Base-by-base conservation (phyloP, 495 filamentous ascomycete genomes). In the Penicillium angulare region DNA sequence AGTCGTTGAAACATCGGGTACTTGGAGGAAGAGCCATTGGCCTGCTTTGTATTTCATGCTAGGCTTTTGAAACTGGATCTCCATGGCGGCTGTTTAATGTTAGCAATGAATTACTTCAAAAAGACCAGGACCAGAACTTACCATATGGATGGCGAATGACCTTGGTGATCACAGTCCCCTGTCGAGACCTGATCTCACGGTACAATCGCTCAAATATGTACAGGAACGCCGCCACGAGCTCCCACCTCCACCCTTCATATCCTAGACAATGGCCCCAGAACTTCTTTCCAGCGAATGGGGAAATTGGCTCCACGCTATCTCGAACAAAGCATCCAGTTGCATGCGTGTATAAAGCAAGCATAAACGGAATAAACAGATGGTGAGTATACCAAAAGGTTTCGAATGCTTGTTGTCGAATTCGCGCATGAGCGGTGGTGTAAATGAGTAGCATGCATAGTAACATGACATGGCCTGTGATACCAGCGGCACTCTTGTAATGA, bases 341-440 rank as follows among this genome's bases (percentile, higher is more conserved):
- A 68, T 99, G 93, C 21, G 93, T 97, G 60, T 99, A 99, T 38
- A 97, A 81, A 15, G 79, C 90, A 33, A 99, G 79, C 63, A 97
- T 73, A 72, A 99, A 99, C 12, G 95, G 92, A 53, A 99, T 87
- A 64, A 97, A 97, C 8, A 99, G 81, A 56, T 99, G 95, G 67
- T 99, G 93, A 9, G 89, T 96, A 69, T 99, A 99, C 93, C 92
- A 97, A 64, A 99, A 99, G 1, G 92, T 92, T 70, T 99, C 93
- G 68, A 88, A 99, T 2, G 88, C 95, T 63, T 99, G 93, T 65
- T 97, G 90, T 43, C 93, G 87, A 58, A 99, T 97, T 56, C 87
- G 87, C 57, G 85, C 79, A 61, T 99, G 93, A 3, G 93, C 87
- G 7, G 95, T 96, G 16, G 93, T 99, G 68, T 93, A 99, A 82